Evolutionary conservation across 2,329 filamentous ascomycete species (phyloP), one percentile per base, ranked within the genome.

Genomic region (Coniella vitis): DNA sequence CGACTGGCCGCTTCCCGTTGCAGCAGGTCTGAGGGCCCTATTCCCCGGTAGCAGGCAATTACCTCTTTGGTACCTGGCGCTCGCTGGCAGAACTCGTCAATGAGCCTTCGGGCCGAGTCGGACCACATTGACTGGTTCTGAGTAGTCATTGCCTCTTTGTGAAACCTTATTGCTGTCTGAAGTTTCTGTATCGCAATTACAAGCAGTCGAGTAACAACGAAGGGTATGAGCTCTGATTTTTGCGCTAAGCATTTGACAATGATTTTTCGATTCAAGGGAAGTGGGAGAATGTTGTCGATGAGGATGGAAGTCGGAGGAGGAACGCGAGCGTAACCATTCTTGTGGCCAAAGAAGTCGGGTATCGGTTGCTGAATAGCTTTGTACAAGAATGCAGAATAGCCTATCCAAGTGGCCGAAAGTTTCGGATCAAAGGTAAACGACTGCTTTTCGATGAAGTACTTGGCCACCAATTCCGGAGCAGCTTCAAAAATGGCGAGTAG

Each of bases 331-430:
- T 81, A 84, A 37, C 72, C 73, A 12, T 78, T 74, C 36, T 73
- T 73, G 57, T 83, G 79, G 12, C 89, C 89, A 60, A 91, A 88
- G 52, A 78, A 78, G 21, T 70, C 62, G 2, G 90, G 90, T 2
- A 95, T 72, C 1, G 84, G 81, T 32, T 94, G 71, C 49, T 84
- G 78, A 39, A 96, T 81, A 1, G 84, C 81, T 53, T 86, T 86
- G 65, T 94, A 95, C 4, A 98, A 69, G 54, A 97, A 88, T 0
- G 90, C 83, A 0, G 90, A 89, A 62, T 94, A 95, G 37, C 91
- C 90, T 57, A 97, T 87, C 93, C 93, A 98, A 0, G 90, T 93
- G 38, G 90, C 84, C 3, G 90, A 93, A 4, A 94, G 75, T 61
- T 95, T 97, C 0, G 93, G 90, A 37, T 97, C 90, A 54, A 95